A percentile compares a stretch with the other conserved stretches of the same genome.
Conservation (phyloP, 108 stramenopile genomes). For the Nitzschia inconspicua region DNA sequence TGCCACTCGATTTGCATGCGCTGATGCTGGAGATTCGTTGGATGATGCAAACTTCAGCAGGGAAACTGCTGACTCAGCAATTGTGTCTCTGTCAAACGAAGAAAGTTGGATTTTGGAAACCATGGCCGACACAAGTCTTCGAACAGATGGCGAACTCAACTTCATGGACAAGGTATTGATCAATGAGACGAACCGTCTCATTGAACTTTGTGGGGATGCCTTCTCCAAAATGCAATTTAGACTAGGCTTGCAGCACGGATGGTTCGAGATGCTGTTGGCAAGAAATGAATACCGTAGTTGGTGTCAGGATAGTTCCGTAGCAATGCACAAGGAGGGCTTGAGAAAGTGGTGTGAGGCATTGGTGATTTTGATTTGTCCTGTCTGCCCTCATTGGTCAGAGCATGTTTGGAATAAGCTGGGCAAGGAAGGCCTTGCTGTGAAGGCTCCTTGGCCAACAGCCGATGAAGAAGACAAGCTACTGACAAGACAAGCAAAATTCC, state of each 20-base stretch:
- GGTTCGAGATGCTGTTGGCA: constrained; percentile 90
- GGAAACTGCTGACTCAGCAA: constrained; percentile 87
- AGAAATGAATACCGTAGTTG: constrained; percentile 92
- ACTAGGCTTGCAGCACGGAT: constrained; percentile 90
- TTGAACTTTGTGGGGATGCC: constrained; percentile 50
- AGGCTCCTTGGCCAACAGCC: constrained; percentile 84
- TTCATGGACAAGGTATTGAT: constrained; percentile 87
- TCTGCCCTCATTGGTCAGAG: constrained; percentile 92
- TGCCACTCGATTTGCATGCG: constrained; percentile 91
- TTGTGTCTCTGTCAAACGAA: constrained; percentile 86
- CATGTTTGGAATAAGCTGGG: constrained; percentile 73
- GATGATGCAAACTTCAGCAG: constrained; percentile 98
- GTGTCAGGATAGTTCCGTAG: constrained; percentile 77
- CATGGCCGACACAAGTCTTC: constrained; percentile 46
- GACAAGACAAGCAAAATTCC: constrained; percentile 80
- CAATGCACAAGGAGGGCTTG: constrained; percentile 83
- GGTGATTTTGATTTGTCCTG: constrained; percentile 84
- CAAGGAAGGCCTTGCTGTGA: constrained; percentile 75
- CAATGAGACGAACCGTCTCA: constrained; percentile 88
- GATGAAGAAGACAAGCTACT: constrained; percentile 82
- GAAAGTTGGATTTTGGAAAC: constrained; percentile 81
- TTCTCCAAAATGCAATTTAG: constrained; percentile 86
- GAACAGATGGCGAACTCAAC: constrained; percentile 59
- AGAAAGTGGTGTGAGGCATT: constrained; percentile 68
- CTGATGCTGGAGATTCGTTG: constrained; percentile 95